Percentiles rank a stretch among this genome's conserved stretches.
These are phyloP conservation scores for Begonia masoniana DNA, from an alignment of 306 rosid genomes.

Conservation along the genomic window DNA sequence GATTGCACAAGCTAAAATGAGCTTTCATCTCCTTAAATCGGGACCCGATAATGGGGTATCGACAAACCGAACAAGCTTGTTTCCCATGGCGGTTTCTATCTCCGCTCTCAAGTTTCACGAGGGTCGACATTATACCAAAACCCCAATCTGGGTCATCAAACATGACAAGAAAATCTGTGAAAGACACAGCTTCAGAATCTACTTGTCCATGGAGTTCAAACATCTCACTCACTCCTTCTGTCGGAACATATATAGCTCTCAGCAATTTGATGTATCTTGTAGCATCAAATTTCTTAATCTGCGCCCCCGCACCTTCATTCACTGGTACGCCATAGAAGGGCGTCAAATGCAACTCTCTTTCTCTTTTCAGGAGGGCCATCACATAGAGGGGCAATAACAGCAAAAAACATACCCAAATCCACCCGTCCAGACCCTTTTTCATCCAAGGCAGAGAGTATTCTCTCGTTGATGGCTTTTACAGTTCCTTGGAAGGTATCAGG, in stretches of 20 bases:
- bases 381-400: constrained; percentile 89
- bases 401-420: constrained; percentile 83
- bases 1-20: constrained; percentile 84
- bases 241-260: constrained; percentile 70
- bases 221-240: constrained; percentile 43
- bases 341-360: constrained; percentile 71
- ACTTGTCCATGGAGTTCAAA: constrained; percentile 67
- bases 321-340: constrained; percentile 93
- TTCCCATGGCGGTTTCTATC: constrained; percentile 87
- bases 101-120: constrained; percentile 76
- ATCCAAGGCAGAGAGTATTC: constrained; percentile 79
- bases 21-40: constrained; percentile 82
- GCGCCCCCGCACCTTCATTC: constrained; percentile 68
- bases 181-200: constrained; percentile 60
- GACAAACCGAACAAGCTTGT: constrained; percentile 69
- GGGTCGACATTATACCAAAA: constrained; percentile 79
- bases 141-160: constrained; percentile 94
- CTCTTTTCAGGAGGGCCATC: constrained; percentile 75
- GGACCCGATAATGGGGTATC: constrained; percentile 79
- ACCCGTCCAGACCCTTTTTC: constrained; percentile 78
- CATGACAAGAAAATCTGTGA: constrained; percentile 70
- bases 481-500: constrained; percentile 98
- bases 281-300: constrained; percentile 56
- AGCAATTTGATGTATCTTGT: constrained; percentile 51
- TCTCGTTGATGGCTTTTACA: constrained; percentile 84